Evolutionary conservation across 164 flowering plant species (phyloP), one percentile per base, ranked within the genome.

Genomic region (Aristolochia californica): DNA sequence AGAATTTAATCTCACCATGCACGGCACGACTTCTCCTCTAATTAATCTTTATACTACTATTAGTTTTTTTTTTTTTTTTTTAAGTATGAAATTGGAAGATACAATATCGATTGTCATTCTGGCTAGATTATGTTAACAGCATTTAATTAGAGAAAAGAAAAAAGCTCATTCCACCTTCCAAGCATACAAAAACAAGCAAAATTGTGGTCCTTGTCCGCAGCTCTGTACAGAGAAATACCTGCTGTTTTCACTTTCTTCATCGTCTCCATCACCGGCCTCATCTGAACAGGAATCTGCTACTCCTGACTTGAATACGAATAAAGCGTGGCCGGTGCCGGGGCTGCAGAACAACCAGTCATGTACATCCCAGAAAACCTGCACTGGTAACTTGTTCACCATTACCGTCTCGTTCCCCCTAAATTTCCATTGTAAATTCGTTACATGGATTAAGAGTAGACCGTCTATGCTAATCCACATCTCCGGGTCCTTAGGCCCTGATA

Each of bases 381-480:
- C 66, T 0, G 80, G 75, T 16, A 45, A 21, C 51, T 76, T 64
- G 48, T 78, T 67, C 43, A 82, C 75, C 1, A 57, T 10, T 8
- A 83, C 71, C 0, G 73, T 80, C 62, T 78, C 75, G 60, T 85
- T 83, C 4, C 94, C 94, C 60, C 94, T 66, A 51, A 85, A 85
- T 56, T 74, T 80, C 94, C 89, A 85, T 34, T 80, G 72, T 73
- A 85, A 57, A 34, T 81, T 81, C 63, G 48, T 70, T 0, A 85
- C 61, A n/a, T 72, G 83, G 14, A 81, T 68, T 58, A 68, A 45
- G 40, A 74, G 72, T 18, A 66, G 64, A 49, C 94, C 87, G 44
- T 83, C 87, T 14, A 83, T 55, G 73, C 81, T 82, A 15, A 85
- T 80, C 85, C 85, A 80, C 83, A 83, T 77, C 58, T 85, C 94